Evolutionary conservation across 2,329 filamentous ascomycete genomes (phyloP).

Genomic region (Aphanocladium album): DNA sequence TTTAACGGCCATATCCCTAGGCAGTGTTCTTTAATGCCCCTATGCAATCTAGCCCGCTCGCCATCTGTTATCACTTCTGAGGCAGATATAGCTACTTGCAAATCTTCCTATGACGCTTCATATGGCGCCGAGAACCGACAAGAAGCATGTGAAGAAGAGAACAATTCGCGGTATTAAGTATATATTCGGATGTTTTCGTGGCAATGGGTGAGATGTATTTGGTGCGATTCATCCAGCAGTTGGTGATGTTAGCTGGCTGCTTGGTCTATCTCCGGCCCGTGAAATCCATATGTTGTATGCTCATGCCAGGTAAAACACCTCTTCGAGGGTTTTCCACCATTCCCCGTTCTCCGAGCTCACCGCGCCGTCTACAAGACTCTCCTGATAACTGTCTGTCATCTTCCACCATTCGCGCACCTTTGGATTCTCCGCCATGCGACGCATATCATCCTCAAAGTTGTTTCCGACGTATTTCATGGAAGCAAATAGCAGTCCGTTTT

Average conservation of each 20-base stretch:
- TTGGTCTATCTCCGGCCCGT: background rate
- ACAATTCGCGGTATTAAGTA: too few species aligned
- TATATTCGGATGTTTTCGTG: too few species aligned
- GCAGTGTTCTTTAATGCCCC: background rate
- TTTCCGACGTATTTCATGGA: slow-evolving; percentile 75
- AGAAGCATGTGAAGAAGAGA: too few species aligned
- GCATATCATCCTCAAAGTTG: slow-evolving; percentile 70
- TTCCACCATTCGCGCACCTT: slow-evolving; percentile 75
- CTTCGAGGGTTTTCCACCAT: slow-evolving; percentile 66
- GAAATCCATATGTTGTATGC: background rate
- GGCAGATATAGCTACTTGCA: too few species aligned
- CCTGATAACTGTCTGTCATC: slow-evolving; percentile 75
- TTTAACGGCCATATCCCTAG: background rate
- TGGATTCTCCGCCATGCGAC: slow-evolving; percentile 65
- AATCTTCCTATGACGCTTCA: too few species aligned
- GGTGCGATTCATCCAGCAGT: background rate
- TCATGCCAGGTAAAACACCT: slow-evolving; percentile 57
- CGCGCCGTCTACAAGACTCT: slow-evolving; percentile 55
- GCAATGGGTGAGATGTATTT: too few species aligned
- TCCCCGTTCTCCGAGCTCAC: slow-evolving; percentile 53
- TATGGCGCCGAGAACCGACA: too few species aligned
- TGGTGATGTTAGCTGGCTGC: background rate
- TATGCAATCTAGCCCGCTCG: background rate
- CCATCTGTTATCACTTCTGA: too few species aligned
- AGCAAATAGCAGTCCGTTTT: slow-evolving; percentile 62